Percentiles rank a stretch among this genome's conserved stretches.
phyloP scores from a whole-genome alignment of 2,329 filamentous ascomycete species.

The Cladophialophora bantiana region DNA sequence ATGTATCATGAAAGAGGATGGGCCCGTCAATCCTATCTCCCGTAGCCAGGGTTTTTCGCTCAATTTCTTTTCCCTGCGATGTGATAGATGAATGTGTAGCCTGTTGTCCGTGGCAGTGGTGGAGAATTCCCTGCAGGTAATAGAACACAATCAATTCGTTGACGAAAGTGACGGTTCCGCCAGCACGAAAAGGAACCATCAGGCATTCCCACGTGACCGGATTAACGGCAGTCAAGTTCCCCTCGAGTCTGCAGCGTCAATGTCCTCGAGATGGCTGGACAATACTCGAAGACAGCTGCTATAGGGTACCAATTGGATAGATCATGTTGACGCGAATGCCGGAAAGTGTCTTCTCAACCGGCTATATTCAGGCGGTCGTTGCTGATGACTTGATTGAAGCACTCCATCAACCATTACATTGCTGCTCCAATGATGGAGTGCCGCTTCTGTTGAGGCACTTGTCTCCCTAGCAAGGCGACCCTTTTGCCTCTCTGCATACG shows the following conservation, averaged over 20 bases:
- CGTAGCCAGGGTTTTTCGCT: background rate
- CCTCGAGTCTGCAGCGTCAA: no score
- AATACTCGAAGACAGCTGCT: no score
- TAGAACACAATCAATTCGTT: constrained; percentile 20
- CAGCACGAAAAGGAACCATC: no score
- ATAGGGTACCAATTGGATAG: no score
- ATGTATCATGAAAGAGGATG: constrained; percentile 13
- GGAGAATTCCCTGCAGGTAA: constrained; percentile 13
- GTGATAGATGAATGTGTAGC: constrained; percentile 17
- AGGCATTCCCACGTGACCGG: no score
- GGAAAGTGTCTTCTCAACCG: no score
- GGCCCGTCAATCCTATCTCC: constrained; percentile 7
- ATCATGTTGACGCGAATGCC: no score
- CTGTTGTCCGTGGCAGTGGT: constrained; percentile 2
- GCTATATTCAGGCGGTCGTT: background rate
- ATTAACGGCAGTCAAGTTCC: no score
- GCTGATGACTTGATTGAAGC: background rate
- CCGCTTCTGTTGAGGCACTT: background rate
- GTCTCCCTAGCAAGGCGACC: no score
- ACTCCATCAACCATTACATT: background rate
- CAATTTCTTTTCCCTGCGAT: constrained; percentile 21
- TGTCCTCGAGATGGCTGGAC: no score
- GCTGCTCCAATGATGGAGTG: background rate
- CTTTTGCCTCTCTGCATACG: no score
- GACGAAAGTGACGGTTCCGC: background rate